Evolutionary conservation across 164 flowering plant species (phyloP).

Genomic region (Tetrastigma voinierianum): DNA sequence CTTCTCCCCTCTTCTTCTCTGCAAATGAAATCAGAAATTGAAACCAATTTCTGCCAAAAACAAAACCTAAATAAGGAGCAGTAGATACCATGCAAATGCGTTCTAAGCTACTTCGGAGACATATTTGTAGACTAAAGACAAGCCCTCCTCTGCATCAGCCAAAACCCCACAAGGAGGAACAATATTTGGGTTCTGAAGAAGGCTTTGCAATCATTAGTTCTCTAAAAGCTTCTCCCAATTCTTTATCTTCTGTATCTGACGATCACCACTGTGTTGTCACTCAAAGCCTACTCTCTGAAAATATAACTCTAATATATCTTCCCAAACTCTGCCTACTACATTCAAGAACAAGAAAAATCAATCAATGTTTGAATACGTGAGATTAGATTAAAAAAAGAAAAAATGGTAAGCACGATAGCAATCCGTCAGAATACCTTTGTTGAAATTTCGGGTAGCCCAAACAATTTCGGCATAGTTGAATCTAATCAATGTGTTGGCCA

Average conservation of each 20-base stretch:
- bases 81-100: constrained; percentile 75
- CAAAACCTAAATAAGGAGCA: constrained; percentile 2
- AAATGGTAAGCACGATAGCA: background rate
- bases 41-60: constrained; percentile 13
- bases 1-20: constrained; percentile 64
- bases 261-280: constrained; percentile 75
- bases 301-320: constrained; percentile 90
- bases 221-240: constrained; percentile 80
- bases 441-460: constrained; percentile 65
- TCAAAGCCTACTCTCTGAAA: constrained; percentile 65
- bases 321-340: constrained; percentile 85
- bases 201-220: constrained; percentile 93
- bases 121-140: constrained; percentile 82
- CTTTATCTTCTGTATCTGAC: constrained; percentile 81
- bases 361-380: background rate
- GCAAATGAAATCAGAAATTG: constrained; percentile 27
- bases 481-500: constrained; percentile 60
- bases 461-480: constrained; percentile 67
- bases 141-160: constrained; percentile 80
- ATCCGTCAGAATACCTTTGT: constrained; percentile 47
- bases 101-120: constrained; percentile 94
- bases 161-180: constrained; percentile 88
- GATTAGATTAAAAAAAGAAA: constrained; percentile 7
- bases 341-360: constrained; percentile 18
- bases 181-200: constrained; percentile 61